phyloP scores from a whole-genome alignment of 108 stramenopile species.

The Schizochytrium sp. region DNA sequence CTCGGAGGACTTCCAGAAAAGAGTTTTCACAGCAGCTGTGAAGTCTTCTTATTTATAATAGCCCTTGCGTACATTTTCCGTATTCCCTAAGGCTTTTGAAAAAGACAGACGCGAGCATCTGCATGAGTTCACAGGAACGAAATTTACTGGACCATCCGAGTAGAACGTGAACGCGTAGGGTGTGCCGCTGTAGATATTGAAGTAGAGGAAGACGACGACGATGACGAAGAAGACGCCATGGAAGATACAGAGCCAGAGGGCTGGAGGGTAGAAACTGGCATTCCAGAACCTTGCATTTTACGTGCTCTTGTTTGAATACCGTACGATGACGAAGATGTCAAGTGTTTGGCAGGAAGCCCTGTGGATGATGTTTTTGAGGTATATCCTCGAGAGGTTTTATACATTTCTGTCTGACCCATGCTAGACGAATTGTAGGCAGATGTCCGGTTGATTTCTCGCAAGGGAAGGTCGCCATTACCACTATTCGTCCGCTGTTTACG shows the following conservation, averaged over 20 bases:
- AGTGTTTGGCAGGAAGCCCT: not conserved
- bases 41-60: too few species aligned
- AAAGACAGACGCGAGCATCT: too few species aligned
- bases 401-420: not conserved
- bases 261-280: not conserved
- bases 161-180: not conserved
- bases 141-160: conserved; percentile 7
- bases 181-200: not conserved
- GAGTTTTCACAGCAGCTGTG: too few species aligned
- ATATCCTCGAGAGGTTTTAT: not conserved
- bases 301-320: conserved; percentile 7
- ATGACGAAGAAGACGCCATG: not conserved
- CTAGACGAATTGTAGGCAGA: not conserved
- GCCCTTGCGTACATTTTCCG: too few species aligned
- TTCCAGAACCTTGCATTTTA: not conserved
- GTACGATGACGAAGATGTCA: not conserved
- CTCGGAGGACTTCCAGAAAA: too few species aligned
- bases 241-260: not conserved
- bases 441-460: conserved; percentile 7
- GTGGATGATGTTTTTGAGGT: not conserved
- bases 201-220: not conserved
- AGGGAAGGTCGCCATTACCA: not conserved
- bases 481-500: conserved; percentile 32
- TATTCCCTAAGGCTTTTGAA: too few species aligned
- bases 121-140: not conserved